Base-by-base conservation (phyloP, 352 stramenopile species). In the Pythium graminicola region DNA sequence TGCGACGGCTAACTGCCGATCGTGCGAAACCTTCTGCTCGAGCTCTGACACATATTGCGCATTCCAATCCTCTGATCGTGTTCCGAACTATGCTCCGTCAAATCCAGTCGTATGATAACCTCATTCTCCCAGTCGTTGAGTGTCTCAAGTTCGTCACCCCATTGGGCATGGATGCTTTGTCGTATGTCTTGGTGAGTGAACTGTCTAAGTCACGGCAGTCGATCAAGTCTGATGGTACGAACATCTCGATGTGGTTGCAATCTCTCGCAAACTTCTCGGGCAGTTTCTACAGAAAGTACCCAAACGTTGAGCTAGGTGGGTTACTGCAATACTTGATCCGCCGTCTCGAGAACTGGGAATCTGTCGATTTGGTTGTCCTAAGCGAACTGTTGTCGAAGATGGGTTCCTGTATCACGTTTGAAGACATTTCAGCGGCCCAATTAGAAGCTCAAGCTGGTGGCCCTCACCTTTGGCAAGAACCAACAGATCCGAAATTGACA, bases 81-180 rank as follows among this genome's bases (percentile, higher is more conserved):
- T 98, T 97, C 56, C 85, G 80, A 19, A 96, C 89, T 13, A 97
- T 98, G 74, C 66, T 98, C 23, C 82, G 81, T 41, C 91, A 98
- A 65, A 97, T 98, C 65, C 92, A 98, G 66, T 97, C 90, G 65
- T 98, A 98, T 60, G 94, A 98, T 53, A 98, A 98, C 62, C 69
- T 98, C 53, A 97, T 98, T 47, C 75, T 96, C 56, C 90, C 96
- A 13, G 95, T 98, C 51, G 91, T 98, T 6, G 93, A 98, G 55
- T 88, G 84, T n/a, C 92, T 98, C 63, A 92, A 95, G 54, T 97
- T 95, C 59, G 77, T 97, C 16, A 97, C 92, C 6, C 86, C 87
- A 13, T 70, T 98, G 17, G 86, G 86, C 17, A 89, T 98, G 67
- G 94, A 98, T 70, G 92, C 97, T 19, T 70, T 98, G 9, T 94